Percentiles rank a stretch among this genome's conserved stretches.
phyloP scores from a whole-genome alignment of 148 eudicot genomes.

The Diospyros kaki region DNA sequence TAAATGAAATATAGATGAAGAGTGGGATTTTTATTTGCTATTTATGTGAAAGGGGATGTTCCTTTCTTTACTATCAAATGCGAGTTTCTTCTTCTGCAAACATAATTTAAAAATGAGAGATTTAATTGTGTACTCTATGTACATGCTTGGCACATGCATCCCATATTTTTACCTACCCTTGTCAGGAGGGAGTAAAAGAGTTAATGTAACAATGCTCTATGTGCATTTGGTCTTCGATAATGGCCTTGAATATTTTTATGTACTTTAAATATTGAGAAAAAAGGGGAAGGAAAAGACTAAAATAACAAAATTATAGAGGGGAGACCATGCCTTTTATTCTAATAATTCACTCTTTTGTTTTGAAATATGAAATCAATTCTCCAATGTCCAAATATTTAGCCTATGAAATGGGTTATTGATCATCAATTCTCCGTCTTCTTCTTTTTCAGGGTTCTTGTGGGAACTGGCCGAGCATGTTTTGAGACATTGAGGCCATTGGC shows the following conservation, averaged over 20 bases:
- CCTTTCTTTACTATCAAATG: no score
- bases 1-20: no score
- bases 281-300: background rate
- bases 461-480: slow-evolving; percentile 95
- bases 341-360: background rate
- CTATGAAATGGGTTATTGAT: no score
- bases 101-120: no score
- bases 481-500: slow-evolving; percentile 95
- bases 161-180: no score
- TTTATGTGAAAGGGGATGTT: no score
- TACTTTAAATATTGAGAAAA: background rate
- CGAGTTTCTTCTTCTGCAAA: no score
- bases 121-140: no score
- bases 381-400: background rate
- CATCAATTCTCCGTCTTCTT: background rate
- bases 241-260: background rate
- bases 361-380: background rate
- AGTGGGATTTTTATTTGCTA: no score
- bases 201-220: background rate
- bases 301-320: background rate
- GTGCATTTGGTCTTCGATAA: background rate
- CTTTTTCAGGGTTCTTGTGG: slow-evolving; percentile 78
- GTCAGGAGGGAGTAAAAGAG: no score
- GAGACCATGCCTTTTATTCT: background rate
- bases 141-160: no score